A percentile compares a stretch with the other conserved stretches of the same genome.
phyloP scores from a whole-genome alignment of 352 stramenopile genomes.

The Phytophthora capsici region DNA sequence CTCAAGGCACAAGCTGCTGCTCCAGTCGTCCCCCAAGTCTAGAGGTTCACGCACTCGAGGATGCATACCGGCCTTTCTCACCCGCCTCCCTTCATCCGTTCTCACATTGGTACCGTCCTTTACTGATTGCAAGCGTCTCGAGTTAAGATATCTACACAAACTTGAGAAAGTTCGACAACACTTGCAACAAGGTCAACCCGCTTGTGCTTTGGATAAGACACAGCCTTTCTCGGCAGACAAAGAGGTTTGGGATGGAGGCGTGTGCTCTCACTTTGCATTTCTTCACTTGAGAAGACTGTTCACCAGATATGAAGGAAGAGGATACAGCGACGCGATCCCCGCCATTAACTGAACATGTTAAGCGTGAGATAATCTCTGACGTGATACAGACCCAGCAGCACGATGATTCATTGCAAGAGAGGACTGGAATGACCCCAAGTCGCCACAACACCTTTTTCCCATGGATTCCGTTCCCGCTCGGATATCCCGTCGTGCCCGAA shows the following conservation, averaged over 20 bases:
- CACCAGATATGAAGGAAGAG: conserved; percentile 17
- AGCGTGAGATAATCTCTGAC: conserved; percentile 12
- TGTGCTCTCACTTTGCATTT: conserved; percentile 40
- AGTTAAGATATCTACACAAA: conserved; percentile 17
- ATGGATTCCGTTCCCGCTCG: conserved; percentile 29
- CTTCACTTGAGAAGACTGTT: conserved; percentile 29
- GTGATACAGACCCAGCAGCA: conserved; percentile 16
- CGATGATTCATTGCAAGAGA: conserved; percentile 17
- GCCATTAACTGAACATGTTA: conserved; percentile 4
- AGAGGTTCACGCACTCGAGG: conserved; percentile 13
- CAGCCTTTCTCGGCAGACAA: conserved; percentile 35
- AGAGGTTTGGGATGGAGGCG: conserved; percentile 29
- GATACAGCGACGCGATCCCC: neutral
- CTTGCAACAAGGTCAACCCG: neutral
- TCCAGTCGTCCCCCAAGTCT: conserved; percentile 1
- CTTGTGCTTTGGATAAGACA: conserved; percentile 5
- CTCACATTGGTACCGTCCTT: conserved; percentile 29
- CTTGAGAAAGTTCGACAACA: conserved; percentile 35
- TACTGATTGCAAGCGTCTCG: conserved; percentile 16
- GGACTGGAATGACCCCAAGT: conserved; percentile 38
- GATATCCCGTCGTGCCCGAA: conserved; percentile 25
- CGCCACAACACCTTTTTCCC: conserved; percentile 12
- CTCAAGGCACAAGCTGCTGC: neutral
- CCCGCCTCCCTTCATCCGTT: conserved; percentile 4
- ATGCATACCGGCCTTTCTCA: conserved; percentile 19